Percentiles rank a stretch among this genome's conserved stretches.
These are phyloP conservation scores for Russula virescens DNA, from an alignment of 768 basidiomycete genomes.

Conservation along the genomic window DNA sequence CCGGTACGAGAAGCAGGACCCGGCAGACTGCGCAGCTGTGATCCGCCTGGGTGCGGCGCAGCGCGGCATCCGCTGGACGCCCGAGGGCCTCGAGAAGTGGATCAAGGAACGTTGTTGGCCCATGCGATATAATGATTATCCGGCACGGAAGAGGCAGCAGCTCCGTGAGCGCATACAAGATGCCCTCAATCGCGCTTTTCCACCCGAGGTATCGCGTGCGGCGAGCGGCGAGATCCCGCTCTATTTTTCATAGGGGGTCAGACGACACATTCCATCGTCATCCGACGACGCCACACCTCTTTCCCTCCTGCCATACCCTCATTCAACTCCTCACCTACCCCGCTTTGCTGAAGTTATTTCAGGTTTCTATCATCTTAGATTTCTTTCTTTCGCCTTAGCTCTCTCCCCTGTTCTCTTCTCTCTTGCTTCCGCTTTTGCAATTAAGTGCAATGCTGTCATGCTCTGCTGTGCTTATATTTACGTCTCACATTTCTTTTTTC, in stretches of 20 bases:
- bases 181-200: slow-evolving; percentile 10
- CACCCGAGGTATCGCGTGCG: not conserved
- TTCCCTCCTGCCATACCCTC: not conserved
- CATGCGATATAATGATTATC: slow-evolving; percentile 54
- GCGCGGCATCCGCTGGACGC: slow-evolving; percentile 51
- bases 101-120: slow-evolving; percentile 52
- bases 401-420: too few species aligned
- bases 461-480: too few species aligned
- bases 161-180: slow-evolving; percentile 43
- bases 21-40: slow-evolving; percentile 60
- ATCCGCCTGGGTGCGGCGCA: slow-evolving; percentile 54
- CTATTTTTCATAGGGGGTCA: not conserved
- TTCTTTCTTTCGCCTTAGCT: too few species aligned
- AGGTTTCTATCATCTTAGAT: too few species aligned
- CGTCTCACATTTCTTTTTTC: too few species aligned
- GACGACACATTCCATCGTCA: not conserved
- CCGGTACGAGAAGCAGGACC: slow-evolving; percentile 57
- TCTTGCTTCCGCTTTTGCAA: too few species aligned
- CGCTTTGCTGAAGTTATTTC: too few species aligned
- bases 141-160: slow-evolving; percentile 38
- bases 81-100: slow-evolving; percentile 51
- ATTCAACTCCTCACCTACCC: too few species aligned
- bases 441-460: too few species aligned
- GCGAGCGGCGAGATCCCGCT: not conserved
- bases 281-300: not conserved